Percentiles rank a stretch among this genome's conserved stretches.
Conservation (phyloP, 345 rosid genomes). For the Combretum micranthum region DNA sequence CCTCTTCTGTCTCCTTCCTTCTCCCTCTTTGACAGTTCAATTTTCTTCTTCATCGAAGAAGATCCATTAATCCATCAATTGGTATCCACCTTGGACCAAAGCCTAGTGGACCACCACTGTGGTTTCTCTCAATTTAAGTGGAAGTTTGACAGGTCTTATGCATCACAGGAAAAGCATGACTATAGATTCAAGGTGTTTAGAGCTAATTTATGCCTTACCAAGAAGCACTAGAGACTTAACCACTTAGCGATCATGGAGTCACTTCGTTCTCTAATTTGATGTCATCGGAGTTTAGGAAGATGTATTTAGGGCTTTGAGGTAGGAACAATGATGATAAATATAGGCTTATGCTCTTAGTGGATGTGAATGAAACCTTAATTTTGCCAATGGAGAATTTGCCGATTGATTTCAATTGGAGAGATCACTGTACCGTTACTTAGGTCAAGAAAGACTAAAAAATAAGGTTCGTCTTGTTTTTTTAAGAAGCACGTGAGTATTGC, state of each 20-base stretch:
- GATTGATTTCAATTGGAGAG: constrained; percentile 91
- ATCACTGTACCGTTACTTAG: constrained; percentile 75
- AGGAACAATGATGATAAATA: constrained; percentile 4
- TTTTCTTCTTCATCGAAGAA: constrained; percentile 13
- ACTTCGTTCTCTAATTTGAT: constrained; percentile 96
- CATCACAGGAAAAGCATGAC: constrained; percentile 69
- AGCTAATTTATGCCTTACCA: constrained; percentile 62
- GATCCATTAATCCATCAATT: constrained; percentile 79
- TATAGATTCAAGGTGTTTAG: constrained; percentile 53
- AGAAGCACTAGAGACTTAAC: constrained; percentile 70
- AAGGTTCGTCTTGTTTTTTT: no score
- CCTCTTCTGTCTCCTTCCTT: constrained; percentile 26
- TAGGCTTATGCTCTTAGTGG: constrained; percentile 57
- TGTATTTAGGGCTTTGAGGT: constrained; percentile 44
- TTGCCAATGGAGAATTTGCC: constrained; percentile 75
- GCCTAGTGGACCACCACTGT: constrained; percentile 52
- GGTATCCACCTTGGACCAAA: constrained; percentile 27
- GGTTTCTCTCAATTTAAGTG: constrained; percentile 59
- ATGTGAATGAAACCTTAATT: constrained; percentile 74
- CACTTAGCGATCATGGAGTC: constrained; percentile 85
- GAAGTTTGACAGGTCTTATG: constrained; percentile 59
- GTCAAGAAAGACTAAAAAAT: no score
- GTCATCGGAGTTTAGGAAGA: constrained; percentile 50
- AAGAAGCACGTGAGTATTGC: no score
- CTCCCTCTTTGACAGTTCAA: constrained; percentile 17